phyloP scores from a whole-genome alignment of 306 rosid species.

The Heteromeles arbutifolia region DNA sequence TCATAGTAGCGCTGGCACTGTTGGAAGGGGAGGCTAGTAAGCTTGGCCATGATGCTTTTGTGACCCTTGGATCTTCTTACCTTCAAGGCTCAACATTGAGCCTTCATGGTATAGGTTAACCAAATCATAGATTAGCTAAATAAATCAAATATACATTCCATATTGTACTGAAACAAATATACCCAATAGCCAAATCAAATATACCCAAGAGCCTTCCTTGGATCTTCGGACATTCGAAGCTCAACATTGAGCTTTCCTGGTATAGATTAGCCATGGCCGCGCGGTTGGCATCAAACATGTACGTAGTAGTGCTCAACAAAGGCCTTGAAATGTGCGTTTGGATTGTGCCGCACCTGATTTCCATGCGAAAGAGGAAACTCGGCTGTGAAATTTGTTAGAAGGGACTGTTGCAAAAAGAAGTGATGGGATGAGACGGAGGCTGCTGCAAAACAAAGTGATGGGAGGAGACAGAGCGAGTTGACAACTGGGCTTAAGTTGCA shows the following conservation, averaged over 20 bases:
- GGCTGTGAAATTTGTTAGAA: too few relatives aligned
- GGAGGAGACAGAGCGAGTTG: too few relatives aligned
- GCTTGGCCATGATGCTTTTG: conserved; percentile 66
- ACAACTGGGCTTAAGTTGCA: too few relatives aligned
- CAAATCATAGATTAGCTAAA: too few relatives aligned
- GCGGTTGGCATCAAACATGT: conserved; percentile 61
- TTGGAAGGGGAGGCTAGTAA: conserved; percentile 73
- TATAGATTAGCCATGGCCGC: conserved; percentile 37
- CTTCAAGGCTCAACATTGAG: too few relatives aligned
- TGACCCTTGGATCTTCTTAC: not conserved
- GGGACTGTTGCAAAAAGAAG: too few relatives aligned
- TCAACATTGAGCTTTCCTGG: conserved; percentile 74
- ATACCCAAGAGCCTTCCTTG: conserved; percentile 26
- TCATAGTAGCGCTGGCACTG: conserved; percentile 63
- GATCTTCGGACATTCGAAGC: conserved; percentile 88
- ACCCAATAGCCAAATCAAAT: too few relatives aligned
- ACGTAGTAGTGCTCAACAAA: conserved; percentile 87
- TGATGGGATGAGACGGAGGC: too few relatives aligned
- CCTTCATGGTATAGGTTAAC: too few relatives aligned
- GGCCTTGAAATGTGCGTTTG: conserved; percentile 66
- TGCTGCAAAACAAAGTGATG: too few relatives aligned
- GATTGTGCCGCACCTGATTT: conserved; percentile 44
- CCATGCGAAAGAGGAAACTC: not conserved
- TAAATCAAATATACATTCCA: too few relatives aligned
- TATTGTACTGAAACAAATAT: too few relatives aligned